Evolutionary conservation across 495 filamentous ascomycete genomes (phyloP), one percentile per base, ranked within the genome.

Genomic region (Xylaria telfairii): DNA sequence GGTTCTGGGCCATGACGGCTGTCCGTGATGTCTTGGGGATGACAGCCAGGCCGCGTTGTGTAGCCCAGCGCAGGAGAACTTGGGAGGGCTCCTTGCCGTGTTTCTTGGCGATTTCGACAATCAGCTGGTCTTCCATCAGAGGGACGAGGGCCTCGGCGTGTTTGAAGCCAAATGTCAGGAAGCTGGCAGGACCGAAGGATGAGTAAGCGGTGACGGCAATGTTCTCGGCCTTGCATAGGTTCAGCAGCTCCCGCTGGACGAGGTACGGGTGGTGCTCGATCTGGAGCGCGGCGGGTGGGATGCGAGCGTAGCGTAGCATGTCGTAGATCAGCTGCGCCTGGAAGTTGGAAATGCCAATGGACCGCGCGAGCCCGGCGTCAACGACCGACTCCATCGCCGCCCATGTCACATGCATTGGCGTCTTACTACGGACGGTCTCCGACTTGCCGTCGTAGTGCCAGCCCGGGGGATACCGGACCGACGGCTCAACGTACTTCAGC

Each of bases 211-310:
- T 97, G 47, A 98, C 87, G 61, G 88, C 86, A 72, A 97, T 92
- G 68, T 89, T 90, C 80, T 96, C 83, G 47, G 79, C 77, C 85
- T 92, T 86, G 73, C 89, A 90, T 59, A 93, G 90, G 73, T 90
- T 83, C 68, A 97, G 79, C 54, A 97, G 88, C 41, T 89, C 87
- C 72, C 83, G 83, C 87, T 97, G 95, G 49, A 91, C 90, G 69
- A 97, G 89, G 89, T 94, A 97, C n/a, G 95, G 95, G 86, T 98
- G 95, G 84, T 97, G 95, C 87, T 97, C 95, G 83, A 98, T 92
- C 86, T 98, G 95, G 46, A 97, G 91, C 49, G 91, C 91, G 24
- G 93, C 89, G 15, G 93, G 94, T 44, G 84, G 86, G 79, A 94
- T 87, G 71, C 87, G 89, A 49, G 93, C 93, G 82, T 96, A 96